Evolutionary conservation across 768 basidiomycete species (phyloP).

Genomic region (Pleurotus pulmonarius): DNA sequence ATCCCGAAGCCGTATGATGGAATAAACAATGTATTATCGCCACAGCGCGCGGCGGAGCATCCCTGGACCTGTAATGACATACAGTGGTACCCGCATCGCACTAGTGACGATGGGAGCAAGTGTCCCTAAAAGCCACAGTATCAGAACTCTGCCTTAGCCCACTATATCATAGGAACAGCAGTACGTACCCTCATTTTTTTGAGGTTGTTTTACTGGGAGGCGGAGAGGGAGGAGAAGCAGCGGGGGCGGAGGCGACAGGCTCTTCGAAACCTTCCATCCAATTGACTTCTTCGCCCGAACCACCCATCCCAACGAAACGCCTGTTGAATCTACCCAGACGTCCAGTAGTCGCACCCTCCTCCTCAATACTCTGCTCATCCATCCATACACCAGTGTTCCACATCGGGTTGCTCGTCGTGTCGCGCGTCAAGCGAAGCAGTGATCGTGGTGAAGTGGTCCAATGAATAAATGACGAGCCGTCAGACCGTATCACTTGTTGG

Average conservation of each 20-base stretch:
- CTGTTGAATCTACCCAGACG: constrained; percentile 78
- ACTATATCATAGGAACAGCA: too few relatives aligned
- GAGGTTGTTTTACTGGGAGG: too few relatives aligned
- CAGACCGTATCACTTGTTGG: constrained; percentile 80
- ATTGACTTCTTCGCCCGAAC: constrained; percentile 26
- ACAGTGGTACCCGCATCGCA: too few relatives aligned
- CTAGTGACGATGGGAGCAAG: too few relatives aligned
- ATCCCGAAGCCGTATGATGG: too few relatives aligned
- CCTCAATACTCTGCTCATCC: constrained; percentile 51
- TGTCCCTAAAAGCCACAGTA: too few relatives aligned
- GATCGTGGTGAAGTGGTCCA: constrained; percentile 87
- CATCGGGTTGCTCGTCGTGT: constrained; percentile 84
- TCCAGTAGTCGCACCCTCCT: constrained; percentile 70
- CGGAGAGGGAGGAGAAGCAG: too few relatives aligned
- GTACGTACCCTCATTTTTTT: too few relatives aligned
- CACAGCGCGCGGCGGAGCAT: too few relatives aligned
- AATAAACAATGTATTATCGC: too few relatives aligned
- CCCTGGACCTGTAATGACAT: too few relatives aligned
- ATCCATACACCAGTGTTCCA: constrained; percentile 70
- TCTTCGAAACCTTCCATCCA: constrained; percentile 29
- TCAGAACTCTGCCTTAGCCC: too few relatives aligned
- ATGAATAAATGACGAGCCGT: constrained; percentile 85
- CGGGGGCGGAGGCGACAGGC: not conserved
- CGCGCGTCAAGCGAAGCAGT: constrained; percentile 72
- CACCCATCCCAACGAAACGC: constrained; percentile 55